These are phyloP conservation scores for Penicillium sp. DNA, from an alignment of 2,329 filamentous ascomycete genomes.

Conservation along the genomic window DNA sequence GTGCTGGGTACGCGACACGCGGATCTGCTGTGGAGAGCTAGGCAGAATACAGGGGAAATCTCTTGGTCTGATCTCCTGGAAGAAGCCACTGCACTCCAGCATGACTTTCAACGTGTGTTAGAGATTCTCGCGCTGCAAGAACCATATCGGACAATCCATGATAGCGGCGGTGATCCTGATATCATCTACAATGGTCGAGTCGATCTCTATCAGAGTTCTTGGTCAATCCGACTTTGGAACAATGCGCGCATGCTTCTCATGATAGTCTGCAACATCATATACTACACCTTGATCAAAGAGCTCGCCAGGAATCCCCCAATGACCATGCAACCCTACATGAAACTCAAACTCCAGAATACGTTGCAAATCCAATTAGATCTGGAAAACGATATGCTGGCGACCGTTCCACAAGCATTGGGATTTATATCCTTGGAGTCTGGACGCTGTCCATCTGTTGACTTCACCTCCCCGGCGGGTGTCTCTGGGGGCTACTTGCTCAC, in stretches of 20 bases:
- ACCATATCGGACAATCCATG: conserved; percentile 10
- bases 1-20: conserved; percentile 13
- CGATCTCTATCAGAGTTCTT: conserved; percentile 13
- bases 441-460: background rate
- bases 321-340: background rate
- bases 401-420: conserved; percentile 18
- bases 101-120: conserved; percentile 5
- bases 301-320: conserved; percentile 4
- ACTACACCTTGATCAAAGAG: conserved; percentile 11
- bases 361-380: conserved; percentile 8
- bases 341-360: conserved; percentile 6
- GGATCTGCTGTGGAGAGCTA: conserved; percentile 8
- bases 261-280: conserved; percentile 16
- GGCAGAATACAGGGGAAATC: background rate
- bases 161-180: background rate
- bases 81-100: conserved; percentile 9
- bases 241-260: conserved; percentile 16
- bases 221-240: conserved; percentile 23
- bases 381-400: conserved; percentile 19
- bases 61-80: conserved; percentile 11
- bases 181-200: conserved; percentile 13
- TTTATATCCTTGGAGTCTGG: conserved; percentile 7
- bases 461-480: conserved; percentile 3
- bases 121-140: conserved; percentile 8
- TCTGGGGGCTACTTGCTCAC: conserved; percentile 15